Evolutionary conservation across 2,329 filamentous ascomycete species (phyloP).

Genomic region (Colletotrichum paranaense): DNA sequence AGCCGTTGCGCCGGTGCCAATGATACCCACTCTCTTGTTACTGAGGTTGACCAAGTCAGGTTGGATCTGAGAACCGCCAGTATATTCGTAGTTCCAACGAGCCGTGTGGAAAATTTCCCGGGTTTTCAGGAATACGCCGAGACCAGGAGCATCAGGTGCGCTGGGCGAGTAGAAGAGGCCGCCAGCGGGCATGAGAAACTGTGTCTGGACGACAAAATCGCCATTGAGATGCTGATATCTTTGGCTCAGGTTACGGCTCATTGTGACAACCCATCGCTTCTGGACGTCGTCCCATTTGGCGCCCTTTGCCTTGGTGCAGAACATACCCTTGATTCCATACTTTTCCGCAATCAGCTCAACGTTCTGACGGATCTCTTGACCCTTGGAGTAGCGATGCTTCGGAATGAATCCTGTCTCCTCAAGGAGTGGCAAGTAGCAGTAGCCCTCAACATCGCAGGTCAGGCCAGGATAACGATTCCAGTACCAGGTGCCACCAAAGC

Average conservation of each 20-base stretch:
- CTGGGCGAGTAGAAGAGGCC: conserved; percentile 52
- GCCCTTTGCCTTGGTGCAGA: conserved; percentile 52
- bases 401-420: conserved; percentile 26
- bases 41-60: conserved; percentile 56
- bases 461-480: conserved; percentile 61
- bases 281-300: conserved; percentile 58
- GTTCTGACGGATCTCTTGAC: conserved; percentile 52
- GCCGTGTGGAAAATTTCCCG: conserved; percentile 58
- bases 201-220: conserved; percentile 44
- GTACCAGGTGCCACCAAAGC: conserved; percentile 63
- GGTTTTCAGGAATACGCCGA: conserved; percentile 46
- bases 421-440: conserved; percentile 30
- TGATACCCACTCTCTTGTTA: conserved; percentile 57
- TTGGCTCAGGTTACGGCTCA: conserved; percentile 41
- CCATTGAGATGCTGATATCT: conserved; percentile 44
- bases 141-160: conserved; percentile 34
- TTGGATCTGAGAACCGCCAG: conserved; percentile 52
- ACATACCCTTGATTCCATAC: conserved; percentile 51
- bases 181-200: conserved; percentile 52
- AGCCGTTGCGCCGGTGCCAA: conserved; percentile 62
- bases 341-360: conserved; percentile 53
- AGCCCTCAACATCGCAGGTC: conserved; percentile 66
- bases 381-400: conserved; percentile 45
- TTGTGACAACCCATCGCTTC: conserved; percentile 36
- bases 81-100: conserved; percentile 56